A percentile compares a stretch with the other conserved stretches of the same genome.
Evolutionary conservation across 1,284 basidiomycete species (phyloP).

Genomic region (Naganishia sp.): DNA sequence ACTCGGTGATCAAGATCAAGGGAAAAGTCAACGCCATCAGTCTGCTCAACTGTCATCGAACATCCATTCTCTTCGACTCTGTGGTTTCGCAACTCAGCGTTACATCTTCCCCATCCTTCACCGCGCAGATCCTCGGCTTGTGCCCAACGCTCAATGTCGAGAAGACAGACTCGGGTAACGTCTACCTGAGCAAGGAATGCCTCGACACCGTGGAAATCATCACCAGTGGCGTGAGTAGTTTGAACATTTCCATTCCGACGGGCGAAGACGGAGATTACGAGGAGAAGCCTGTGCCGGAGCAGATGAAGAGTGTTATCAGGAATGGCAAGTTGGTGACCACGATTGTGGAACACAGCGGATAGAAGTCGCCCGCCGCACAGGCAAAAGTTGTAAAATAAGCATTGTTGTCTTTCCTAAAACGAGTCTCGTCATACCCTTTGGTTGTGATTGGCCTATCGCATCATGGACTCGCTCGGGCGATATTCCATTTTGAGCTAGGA

Average conservation of each 20-base stretch:
- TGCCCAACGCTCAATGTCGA: conserved; percentile 93
- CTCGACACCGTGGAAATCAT: conserved; percentile 77
- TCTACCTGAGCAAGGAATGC: conserved; percentile 85
- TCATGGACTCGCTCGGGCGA: too few relatives aligned
- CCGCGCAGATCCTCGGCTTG: conserved; percentile 84
- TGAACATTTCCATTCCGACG: conserved; percentile 89
- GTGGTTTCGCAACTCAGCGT: conserved; percentile 86
- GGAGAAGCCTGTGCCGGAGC: conserved; percentile 92
- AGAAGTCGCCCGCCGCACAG: conserved; percentile 17
- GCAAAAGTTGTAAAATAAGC: conserved; percentile 10
- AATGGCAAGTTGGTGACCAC: conserved; percentile 83
- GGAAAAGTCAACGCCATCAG: conserved; percentile 97
- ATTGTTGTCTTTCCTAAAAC: neutral
- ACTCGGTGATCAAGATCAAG: conserved; percentile 78
- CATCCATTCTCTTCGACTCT: conserved; percentile 83
- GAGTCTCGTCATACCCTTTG: too few relatives aligned
- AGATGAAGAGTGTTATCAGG: conserved; percentile 82
- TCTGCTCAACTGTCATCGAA: conserved; percentile 85
- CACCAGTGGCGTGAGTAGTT: conserved; percentile 89
- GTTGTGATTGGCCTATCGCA: too few relatives aligned
- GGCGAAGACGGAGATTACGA: conserved; percentile 85
- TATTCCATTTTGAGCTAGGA: too few relatives aligned
- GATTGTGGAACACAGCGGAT: conserved; percentile 86
- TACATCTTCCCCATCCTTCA: conserved; percentile 89
- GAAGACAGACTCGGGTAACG: conserved; percentile 89